phyloP scores from a whole-genome alignment of 495 filamentous ascomycete genomes.

The Penicillium lividum region DNA sequence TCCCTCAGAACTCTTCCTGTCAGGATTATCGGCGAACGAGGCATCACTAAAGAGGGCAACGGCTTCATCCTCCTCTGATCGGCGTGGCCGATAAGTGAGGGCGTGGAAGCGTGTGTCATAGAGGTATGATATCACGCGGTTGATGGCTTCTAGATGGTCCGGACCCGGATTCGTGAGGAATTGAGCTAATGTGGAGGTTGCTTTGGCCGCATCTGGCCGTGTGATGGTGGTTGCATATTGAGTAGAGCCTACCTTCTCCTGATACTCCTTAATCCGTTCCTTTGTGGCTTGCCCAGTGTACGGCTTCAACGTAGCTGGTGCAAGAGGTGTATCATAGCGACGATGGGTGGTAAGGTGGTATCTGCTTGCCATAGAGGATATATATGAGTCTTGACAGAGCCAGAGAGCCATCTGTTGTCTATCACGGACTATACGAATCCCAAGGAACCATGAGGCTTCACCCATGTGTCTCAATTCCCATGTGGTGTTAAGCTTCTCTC shows the following conservation, averaged over 20 bases:
- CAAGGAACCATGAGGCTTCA: too few species aligned
- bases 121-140: constrained; percentile 20
- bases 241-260: constrained; percentile 27
- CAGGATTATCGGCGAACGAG: constrained; percentile 26
- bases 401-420: too few species aligned
- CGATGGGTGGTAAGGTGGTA: too few species aligned
- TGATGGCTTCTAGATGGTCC: constrained; percentile 14
- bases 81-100: constrained; percentile 2
- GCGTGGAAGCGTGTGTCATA: constrained; percentile 9
- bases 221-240: constrained; percentile 28
- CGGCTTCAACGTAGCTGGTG: too few species aligned
- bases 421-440: too few species aligned
- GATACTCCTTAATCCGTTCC: constrained; percentile 20
- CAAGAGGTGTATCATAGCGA: too few species aligned
- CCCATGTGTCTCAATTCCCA: too few species aligned
- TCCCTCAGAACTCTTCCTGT: too few species aligned
- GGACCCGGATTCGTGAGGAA: constrained; percentile 24
- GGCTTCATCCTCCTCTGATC: too few species aligned
- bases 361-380: too few species aligned
- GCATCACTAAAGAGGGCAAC: constrained; percentile 21
- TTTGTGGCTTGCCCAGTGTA: too few species aligned
- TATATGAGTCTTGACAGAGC: too few species aligned
- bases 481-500: not conserved
- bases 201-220: constrained; percentile 20
- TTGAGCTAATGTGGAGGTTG: constrained; percentile 14